These are phyloP conservation scores for Tubosaeta sp. DNA, from an alignment of 768 basidiomycete genomes.

Conservation along the genomic window DNA sequence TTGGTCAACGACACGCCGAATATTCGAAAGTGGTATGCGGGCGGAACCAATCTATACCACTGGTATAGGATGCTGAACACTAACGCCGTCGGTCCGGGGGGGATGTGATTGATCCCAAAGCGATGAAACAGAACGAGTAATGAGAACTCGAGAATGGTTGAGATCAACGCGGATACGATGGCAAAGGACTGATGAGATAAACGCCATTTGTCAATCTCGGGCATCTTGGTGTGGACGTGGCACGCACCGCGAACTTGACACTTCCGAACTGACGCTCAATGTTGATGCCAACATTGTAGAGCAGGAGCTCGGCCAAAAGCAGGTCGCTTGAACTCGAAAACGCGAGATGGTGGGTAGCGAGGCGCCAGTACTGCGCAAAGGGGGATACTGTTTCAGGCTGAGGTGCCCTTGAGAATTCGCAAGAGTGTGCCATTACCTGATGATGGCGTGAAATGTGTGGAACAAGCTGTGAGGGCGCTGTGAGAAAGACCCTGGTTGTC, in stretches of 20 bases:
- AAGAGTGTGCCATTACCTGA: conserved; percentile 50
- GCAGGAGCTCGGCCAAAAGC: conserved; percentile 65
- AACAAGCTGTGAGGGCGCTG: conserved; percentile 49
- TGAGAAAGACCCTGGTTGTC: conserved; percentile 2
- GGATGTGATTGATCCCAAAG: conserved; percentile 66
- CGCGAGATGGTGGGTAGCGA: conserved; percentile 66
- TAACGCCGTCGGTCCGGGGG: conserved; percentile 71
- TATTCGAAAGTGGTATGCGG: conserved; percentile 69
- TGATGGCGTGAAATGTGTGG: conserved; percentile 89
- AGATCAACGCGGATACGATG: conserved; percentile 61
- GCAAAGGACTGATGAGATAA: conserved; percentile 59
- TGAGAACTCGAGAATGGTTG: conserved; percentile 64
- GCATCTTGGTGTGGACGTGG: background rate
- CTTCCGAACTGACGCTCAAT: conserved; percentile 87
- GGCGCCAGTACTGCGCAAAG: conserved; percentile 74
- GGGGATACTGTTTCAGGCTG: conserved; percentile 31
- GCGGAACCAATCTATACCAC: conserved; percentile 72
- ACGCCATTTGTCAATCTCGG: conserved; percentile 3
- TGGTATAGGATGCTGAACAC: conserved; percentile 83
- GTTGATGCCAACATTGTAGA: conserved; percentile 66
- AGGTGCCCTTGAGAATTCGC: conserved; percentile 14
- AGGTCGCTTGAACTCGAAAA: conserved; percentile 86
- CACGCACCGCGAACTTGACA: conserved; percentile 77
- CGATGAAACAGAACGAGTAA: conserved; percentile 62
- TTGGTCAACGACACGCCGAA: conserved; percentile 72